These are phyloP conservation scores for Pseudopithomyces chartarum DNA, from an alignment of 2,329 filamentous ascomycete genomes.

Conservation along the genomic window DNA sequence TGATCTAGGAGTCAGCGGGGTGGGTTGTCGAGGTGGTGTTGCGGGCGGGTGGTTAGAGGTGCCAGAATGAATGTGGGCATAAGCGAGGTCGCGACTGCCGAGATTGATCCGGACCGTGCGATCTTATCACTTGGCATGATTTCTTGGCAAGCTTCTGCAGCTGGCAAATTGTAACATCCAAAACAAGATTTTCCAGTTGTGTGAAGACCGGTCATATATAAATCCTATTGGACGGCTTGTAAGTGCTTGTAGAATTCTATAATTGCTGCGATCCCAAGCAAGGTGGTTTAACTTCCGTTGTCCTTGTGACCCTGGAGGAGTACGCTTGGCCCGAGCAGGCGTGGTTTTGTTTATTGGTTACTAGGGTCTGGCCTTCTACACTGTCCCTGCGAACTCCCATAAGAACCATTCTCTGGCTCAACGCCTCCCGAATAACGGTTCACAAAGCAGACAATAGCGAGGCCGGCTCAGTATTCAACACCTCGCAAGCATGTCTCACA, in stretches of 20 bases:
- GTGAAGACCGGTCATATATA: too few species aligned
- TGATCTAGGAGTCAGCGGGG: slow-evolving; percentile 43
- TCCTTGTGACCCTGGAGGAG: slow-evolving; percentile 16
- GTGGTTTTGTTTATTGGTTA: slow-evolving; percentile 20
- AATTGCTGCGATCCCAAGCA: background rate
- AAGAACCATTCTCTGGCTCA: slow-evolving; percentile 22
- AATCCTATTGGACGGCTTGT: too few species aligned
- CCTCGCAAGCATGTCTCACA: slow-evolving; percentile 59
- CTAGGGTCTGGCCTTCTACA: slow-evolving; percentile 14
- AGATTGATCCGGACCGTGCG: slow-evolving; percentile 25
- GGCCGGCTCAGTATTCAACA: slow-evolving; percentile 14
- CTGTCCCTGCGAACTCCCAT: slow-evolving; percentile 21
- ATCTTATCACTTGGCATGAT: slow-evolving; percentile 33
- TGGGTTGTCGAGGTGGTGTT: slow-evolving; percentile 39
- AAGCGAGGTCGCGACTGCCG: slow-evolving; percentile 19
- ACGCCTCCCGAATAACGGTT: slow-evolving; percentile 26
- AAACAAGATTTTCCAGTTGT: too few species aligned
- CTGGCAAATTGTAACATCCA: too few species aligned
- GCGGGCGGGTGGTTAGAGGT: slow-evolving; percentile 19
- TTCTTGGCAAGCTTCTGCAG: background rate
- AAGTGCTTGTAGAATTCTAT: too few species aligned
- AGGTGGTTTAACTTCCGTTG: background rate
- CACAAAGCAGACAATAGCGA: slow-evolving; percentile 22
- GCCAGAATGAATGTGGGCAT: slow-evolving; percentile 32
- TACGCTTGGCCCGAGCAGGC: slow-evolving; percentile 15